phyloP scores from a whole-genome alignment of 441 rosid genomes.

The Omphalea diandra region DNA sequence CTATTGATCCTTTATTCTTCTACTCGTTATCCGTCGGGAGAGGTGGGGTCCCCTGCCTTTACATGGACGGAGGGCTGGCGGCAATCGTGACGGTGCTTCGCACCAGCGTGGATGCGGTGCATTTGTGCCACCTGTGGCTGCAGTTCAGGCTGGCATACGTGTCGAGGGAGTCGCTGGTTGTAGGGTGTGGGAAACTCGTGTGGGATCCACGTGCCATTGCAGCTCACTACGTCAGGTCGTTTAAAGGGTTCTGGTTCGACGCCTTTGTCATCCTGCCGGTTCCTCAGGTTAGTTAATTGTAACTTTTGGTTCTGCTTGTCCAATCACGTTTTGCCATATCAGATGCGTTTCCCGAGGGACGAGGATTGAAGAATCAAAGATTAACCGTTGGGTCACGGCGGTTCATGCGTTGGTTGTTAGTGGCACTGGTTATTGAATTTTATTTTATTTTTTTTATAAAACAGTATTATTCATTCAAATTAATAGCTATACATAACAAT shows the following conservation, averaged over 20 bases:
- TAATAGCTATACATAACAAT: no score
- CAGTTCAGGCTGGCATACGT: slow-evolving; percentile 70
- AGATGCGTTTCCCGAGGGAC: not conserved
- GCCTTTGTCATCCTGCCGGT: slow-evolving; percentile 61
- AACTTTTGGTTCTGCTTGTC: not conserved
- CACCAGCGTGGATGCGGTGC: slow-evolving; percentile 54
- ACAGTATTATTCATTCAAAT: no score
- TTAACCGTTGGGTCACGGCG: not conserved
- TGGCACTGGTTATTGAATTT: not conserved
- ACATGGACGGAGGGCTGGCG: slow-evolving; percentile 57
- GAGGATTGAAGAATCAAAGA: not conserved
- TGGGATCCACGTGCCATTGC: slow-evolving; percentile 67
- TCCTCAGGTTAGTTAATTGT: slow-evolving; percentile 52
- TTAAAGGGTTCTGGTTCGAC: slow-evolving; percentile 67
- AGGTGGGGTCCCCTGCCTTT: slow-evolving; percentile 51
- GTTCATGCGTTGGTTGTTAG: not conserved
- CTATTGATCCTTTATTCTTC: slow-evolving; percentile 63
- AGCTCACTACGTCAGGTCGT: slow-evolving; percentile 49
- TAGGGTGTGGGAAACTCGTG: slow-evolving; percentile 73
- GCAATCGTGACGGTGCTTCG: slow-evolving; percentile 53
- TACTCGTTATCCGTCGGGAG: slow-evolving; percentile 49
- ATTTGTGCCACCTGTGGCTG: slow-evolving; percentile 55
- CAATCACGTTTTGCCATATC: slow-evolving; percentile 3
- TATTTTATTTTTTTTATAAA: no score
- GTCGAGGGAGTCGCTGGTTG: slow-evolving; percentile 60